These are phyloP conservation scores for Peribolospora baueri DNA, from an alignment of 768 basidiomycete species.

Conservation along the genomic window DNA sequence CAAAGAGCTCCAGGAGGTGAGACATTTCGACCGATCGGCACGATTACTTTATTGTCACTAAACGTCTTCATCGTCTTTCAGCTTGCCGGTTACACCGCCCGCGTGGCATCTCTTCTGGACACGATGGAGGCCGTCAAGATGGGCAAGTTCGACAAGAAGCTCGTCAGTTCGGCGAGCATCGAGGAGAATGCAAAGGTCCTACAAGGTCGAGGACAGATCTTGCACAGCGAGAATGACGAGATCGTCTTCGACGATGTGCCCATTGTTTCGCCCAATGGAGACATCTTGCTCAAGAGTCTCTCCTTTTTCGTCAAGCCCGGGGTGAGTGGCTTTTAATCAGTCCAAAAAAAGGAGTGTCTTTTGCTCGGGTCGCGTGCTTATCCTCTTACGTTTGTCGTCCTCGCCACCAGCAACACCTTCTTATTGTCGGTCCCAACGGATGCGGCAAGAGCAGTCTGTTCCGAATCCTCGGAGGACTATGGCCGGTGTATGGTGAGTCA, in stretches of 20 bases:
- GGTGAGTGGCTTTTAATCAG: conserved; percentile 23
- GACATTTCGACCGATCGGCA: background rate
- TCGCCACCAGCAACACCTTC: conserved; percentile 45
- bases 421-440: conserved; percentile 87
- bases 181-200: conserved; percentile 58
- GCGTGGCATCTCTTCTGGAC: conserved; percentile 66
- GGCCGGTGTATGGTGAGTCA: conserved; percentile 50
- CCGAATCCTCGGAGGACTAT: conserved; percentile 87
- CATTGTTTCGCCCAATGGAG: conserved; percentile 87
- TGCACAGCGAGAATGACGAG: conserved; percentile 46
- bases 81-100: conserved; percentile 79
- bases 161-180: conserved; percentile 40
- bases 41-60: too few species aligned
- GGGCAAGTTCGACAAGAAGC: conserved; percentile 68
- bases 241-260: conserved; percentile 84
- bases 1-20: conserved; percentile 25
- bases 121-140: conserved; percentile 66
- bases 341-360: conserved; percentile 10
- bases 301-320: conserved; percentile 76
- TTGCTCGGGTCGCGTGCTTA: background rate
- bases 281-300: conserved; percentile 57
- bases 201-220: conserved; percentile 46
- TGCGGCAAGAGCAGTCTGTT: conserved; percentile 52
- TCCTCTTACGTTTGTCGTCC: conserved; percentile 3
- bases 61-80: conserved; percentile 17